Conservation (phyloP, 2,329 filamentous ascomycete species). For the Periconia macrospinosa region DNA sequence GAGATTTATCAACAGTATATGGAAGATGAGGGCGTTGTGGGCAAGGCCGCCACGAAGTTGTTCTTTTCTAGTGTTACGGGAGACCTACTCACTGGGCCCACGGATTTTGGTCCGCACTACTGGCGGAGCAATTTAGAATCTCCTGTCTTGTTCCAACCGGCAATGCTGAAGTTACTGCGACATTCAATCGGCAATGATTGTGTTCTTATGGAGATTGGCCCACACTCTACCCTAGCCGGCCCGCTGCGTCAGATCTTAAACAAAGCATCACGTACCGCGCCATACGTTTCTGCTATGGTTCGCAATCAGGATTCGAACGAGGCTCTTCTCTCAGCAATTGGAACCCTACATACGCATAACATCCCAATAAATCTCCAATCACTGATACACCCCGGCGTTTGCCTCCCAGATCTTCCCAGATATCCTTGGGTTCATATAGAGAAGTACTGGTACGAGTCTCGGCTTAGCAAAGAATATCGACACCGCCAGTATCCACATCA, state of each 20-base stretch:
- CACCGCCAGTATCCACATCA: constrained; percentile 7
- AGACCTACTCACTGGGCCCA: neutral
- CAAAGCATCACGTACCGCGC: neutral
- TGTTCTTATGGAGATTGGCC: constrained; percentile 30
- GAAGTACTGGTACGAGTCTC: constrained; percentile 20
- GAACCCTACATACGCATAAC: constrained; percentile 7
- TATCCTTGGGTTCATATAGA: constrained; percentile 18
- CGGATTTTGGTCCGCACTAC: constrained; percentile 2
- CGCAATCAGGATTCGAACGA: constrained; percentile 2
- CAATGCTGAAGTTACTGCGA: neutral
- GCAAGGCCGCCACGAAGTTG: constrained; percentile 1
- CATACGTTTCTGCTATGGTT: constrained; percentile 8
- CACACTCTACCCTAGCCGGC: constrained; percentile 37
- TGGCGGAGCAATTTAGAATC: constrained; percentile 9
- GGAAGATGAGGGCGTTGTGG: neutral
- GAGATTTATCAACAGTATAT: neutral
- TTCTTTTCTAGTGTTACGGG: constrained; percentile 9
- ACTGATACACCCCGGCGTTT: neutral
- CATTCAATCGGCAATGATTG: neutral
- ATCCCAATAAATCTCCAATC: constrained; percentile 6
- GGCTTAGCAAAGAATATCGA: constrained; percentile 8
- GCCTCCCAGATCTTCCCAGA: constrained; percentile 7
- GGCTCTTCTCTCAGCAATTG: constrained; percentile 8
- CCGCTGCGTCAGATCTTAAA: constrained; percentile 20
- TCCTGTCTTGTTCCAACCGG: constrained; percentile 6